Base-by-base conservation (phyloP, 129 eudicot genomes). In the Flaveria linearis region DNA sequence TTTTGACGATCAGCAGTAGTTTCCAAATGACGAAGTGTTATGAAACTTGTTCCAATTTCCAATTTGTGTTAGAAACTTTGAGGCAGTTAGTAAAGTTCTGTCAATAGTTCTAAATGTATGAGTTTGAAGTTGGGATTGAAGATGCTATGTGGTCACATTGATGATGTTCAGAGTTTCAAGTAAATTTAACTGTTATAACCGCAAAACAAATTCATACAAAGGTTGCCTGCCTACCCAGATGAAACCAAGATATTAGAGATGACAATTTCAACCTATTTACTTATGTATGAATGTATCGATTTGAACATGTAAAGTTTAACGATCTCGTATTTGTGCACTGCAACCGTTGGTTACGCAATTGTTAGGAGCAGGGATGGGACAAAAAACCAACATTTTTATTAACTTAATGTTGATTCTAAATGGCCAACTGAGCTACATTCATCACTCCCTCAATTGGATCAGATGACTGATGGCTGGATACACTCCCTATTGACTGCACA, bases 341-440 rank as follows among this genome's bases (percentile, higher is more conserved):
- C 86, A 85, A 85, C 77, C 84, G 82, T 70, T 79, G 84, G 86
- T 82, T 85, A 79, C 88, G 86, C 78, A 70, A 74, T 82, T 69
- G 46, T 22, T 70, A 82, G 79, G 56, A 85, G 75, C 43, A 82
- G 79, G 72, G 58, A 64, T n/a, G 72, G 74, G 39, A 67, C 51
- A 42, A 47, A 52, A 78, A 78, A 75, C 80, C 84, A 15, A 42
- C 22, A 65, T 53, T 82, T 78, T 78, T 80, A 85, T 71, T 80
- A 85, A 69, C 50, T 78, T 51, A 82, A 85, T 71, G 73, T 85
- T 45, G 50, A 18, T 81, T 74, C 73, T 22, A n/a, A 74, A 50
- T 82, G 86, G 84, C 86, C 86, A 26, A 71, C 80, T 25, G 82
- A 82, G 76, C 66, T 75, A 45, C 71, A 75, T 45, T 18, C 17